Conservation (phyloP, 2,329 filamentous ascomycete species). For the Pseudogymnoascus verrucosus region DNA sequence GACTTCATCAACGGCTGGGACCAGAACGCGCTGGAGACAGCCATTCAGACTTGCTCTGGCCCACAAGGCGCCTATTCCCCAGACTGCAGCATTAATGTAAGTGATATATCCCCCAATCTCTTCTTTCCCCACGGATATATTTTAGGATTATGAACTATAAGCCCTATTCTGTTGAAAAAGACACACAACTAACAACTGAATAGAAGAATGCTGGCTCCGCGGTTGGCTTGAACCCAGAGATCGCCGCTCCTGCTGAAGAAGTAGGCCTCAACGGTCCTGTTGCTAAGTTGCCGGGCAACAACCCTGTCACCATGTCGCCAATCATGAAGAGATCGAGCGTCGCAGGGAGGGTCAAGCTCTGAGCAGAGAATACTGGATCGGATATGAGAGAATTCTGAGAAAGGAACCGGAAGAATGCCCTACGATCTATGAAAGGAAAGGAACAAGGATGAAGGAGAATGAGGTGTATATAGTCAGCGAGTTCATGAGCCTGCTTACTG, state of each 20-base stretch:
- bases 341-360: background rate
- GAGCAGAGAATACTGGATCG: background rate
- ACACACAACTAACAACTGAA: background rate
- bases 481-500: background rate
- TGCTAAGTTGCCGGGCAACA: constrained; percentile 12
- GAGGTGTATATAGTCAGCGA: background rate
- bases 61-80: background rate
- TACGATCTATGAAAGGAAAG: background rate
- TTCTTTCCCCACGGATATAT: background rate
- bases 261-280: constrained; percentile 14
- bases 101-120: background rate
- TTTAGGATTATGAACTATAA: background rate
- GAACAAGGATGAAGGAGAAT: background rate
- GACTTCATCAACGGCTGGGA: constrained; percentile 19
- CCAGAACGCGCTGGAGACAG: constrained; percentile 5
- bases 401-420: background rate
- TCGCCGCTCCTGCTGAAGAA: constrained; percentile 8
- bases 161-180: background rate
- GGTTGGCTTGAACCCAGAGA: background rate
- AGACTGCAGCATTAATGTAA: constrained; percentile 9
- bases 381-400: background rate
- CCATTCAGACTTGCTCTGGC: constrained; percentile 12
- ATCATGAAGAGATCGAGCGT: background rate
- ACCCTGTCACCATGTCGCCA: constrained; percentile 3
- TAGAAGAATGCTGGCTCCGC: background rate